Base-by-base conservation (phyloP, 2,329 filamentous ascomycete species). In the Curvularia verruculosa region DNA sequence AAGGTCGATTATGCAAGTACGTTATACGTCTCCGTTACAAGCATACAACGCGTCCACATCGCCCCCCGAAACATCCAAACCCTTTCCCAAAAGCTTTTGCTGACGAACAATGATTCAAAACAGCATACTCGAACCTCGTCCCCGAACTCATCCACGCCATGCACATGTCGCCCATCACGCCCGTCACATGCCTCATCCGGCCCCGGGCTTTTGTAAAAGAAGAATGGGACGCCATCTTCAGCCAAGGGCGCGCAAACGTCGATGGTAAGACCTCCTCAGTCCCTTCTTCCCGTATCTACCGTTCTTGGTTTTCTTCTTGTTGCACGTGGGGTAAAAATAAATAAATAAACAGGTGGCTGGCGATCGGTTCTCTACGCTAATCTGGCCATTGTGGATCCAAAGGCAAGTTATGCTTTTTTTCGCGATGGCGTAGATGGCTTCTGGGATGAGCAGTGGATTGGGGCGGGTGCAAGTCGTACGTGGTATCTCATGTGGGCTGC, bases 1-100 rank as follows among this genome's bases (percentile, higher is more conserved):
- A 98, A 98, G 78, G 84, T 92, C 52, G 91, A 98, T 74, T 92
- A 97, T 76, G 89, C 90, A 3, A 97, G 93, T 8, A 96, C 90
- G 77, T n/a, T n/a, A n/a, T n/a, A n/a, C n/a, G n/a, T n/a, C n/a
- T n/a, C n/a, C n/a, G n/a, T n/a, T n/a, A n/a, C n/a, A n/a, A n/a
- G n/a, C n/a, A n/a, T n/a, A n/a, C n/a, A n/a, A n/a, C n/a, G n/a
- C n/a, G n/a, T n/a, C n/a, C n/a, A n/a, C n/a, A n/a, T n/a, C n/a
- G n/a, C n/a, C n/a, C n/a, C n/a, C n/a, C n/a, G n/a, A n/a, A n/a
- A n/a, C n/a, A n/a, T n/a, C n/a, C n/a, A n/a, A n/a, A n/a, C n/a
- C n/a, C n/a, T n/a, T n/a, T n/a, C n/a, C n/a, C 2, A 19, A 13
- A 41, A 29, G 13, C n/a, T 8, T 4, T 10, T 13, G 43, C 43